Evolutionary conservation across 768 basidiomycete species (phyloP), one percentile per base, ranked within the genome.

Genomic region (Auricularia sp.): DNA sequence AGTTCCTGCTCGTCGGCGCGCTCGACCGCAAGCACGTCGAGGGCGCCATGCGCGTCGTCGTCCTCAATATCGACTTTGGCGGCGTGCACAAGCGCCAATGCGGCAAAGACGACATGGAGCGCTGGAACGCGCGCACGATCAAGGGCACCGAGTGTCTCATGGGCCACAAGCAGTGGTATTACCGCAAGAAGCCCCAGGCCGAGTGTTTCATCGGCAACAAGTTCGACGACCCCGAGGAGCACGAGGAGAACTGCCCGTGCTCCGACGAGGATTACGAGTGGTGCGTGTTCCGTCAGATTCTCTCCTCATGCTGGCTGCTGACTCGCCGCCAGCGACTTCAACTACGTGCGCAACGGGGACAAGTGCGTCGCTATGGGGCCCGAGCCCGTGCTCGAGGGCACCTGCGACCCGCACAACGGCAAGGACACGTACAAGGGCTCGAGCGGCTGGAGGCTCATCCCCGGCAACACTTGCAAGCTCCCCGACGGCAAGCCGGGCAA

Each of bases 151-250:
- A 92, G 68, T 98, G 96, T 74, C 75, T 98, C 29, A 95, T 98
- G 92, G 96, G 96, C 0, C 92, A 91, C 71, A 94, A 90, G 92
- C 96, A 98, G 89, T 98, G 90, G 88, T 99, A 96, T 74, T 81
- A 75, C 63, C 84, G 97, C 24, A 82, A 94, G 73, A 98, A 93
- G 75, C 73, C 82, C 0, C 81, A 89, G 64, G 90, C 87, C 1
- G 80, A 92, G 64, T 99, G 97, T 69, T 97, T 91, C 68, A 88
- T 99, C 14, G 92, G 90, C 0, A 80, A 94, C 63, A 92, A 97
- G 75, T 99, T 90, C 77, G 76, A 80, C 37, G 95, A 97, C 71
- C 94, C 95, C 0, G 84, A 89, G 10, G 86, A 81, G 29, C 85
- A 90, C 65, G 90, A 94, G 64, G 93, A 95, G 56, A 77, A 81